phyloP scores from a whole-genome alignment of 257 asterid genomes.

The Solanum acaule region DNA sequence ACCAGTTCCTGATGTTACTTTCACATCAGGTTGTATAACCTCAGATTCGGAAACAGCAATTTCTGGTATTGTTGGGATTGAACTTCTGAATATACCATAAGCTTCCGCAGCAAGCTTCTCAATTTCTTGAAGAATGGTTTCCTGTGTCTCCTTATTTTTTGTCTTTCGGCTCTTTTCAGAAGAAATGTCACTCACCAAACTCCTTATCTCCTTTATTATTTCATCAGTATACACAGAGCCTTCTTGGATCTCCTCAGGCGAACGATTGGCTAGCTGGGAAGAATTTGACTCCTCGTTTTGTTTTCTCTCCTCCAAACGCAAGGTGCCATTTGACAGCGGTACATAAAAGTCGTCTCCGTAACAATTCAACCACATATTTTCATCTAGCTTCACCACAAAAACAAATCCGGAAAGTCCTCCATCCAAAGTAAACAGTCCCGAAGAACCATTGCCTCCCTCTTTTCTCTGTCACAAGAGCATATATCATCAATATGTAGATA shows the following conservation, averaged over 20 bases:
- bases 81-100: slow-evolving; percentile 72
- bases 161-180: slow-evolving; percentile 48
- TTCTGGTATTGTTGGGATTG: slow-evolving; percentile 38
- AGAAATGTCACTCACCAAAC: slow-evolving; percentile 62
- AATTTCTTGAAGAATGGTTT: slow-evolving; percentile 87
- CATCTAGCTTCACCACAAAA: slow-evolving; percentile 77
- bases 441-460: slow-evolving; percentile 43
- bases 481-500: slow-evolving; percentile 5
- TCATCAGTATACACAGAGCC: slow-evolving; percentile 47
- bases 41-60: slow-evolving; percentile 30
- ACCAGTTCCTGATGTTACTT: slow-evolving; percentile 76
- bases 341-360: slow-evolving; percentile 70
- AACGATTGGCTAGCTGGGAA: slow-evolving; percentile 9
- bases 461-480: slow-evolving; percentile 44
- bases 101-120: slow-evolving; percentile 99
- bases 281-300: slow-evolving; percentile 17
- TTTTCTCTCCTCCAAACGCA: slow-evolving; percentile 17
- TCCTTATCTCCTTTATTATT: slow-evolving; percentile 68
- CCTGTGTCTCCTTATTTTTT: slow-evolving; percentile 58
- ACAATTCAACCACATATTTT: slow-evolving; percentile 64
- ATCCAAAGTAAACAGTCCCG: slow-evolving; percentile 61
- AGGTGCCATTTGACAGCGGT: slow-evolving; percentile 34
- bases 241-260: slow-evolving; percentile 27
- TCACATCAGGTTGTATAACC: slow-evolving; percentile 25
- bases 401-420: slow-evolving; percentile 45